Evolutionary conservation across 179 eudicot genomes (phyloP).

Genomic region (Beta corolliflora): DNA sequence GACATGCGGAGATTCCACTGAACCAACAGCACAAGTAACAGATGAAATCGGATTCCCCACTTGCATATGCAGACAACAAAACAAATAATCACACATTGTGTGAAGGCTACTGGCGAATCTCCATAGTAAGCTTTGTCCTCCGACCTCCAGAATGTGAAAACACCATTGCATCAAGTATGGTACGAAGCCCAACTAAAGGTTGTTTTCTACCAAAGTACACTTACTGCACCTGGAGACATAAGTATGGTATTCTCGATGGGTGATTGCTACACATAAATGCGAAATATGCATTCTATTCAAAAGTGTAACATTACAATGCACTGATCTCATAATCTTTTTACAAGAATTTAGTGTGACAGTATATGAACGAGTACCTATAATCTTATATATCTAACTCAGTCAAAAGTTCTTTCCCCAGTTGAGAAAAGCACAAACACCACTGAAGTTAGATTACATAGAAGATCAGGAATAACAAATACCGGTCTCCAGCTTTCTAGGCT

Average conservation of each 20-base stretch:
- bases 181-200: background rate
- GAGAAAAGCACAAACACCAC: conserved; percentile 65
- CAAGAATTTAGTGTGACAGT: conserved; percentile 14
- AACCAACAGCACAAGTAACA: background rate
- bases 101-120: background rate
- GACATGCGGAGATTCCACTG: background rate
- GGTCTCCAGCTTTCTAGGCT: conserved; percentile 84
- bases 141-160: background rate
- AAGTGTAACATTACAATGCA: conserved; percentile 5
- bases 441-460: conserved; percentile 80
- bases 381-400: conserved; percentile 43
- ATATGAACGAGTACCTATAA: background rate
- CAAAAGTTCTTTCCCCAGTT: conserved; percentile 88
- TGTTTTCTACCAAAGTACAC: background rate
- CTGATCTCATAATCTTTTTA: background rate
- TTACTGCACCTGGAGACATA: background rate
- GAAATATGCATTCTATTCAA: conserved; percentile 7
- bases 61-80: background rate
- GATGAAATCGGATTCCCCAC: background rate
- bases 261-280: background rate
- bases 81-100: background rate
- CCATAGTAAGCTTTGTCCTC: background rate
- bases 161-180: background rate
- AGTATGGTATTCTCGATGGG: background rate
- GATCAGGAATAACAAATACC: conserved; percentile 79